Base-by-base conservation (phyloP, 495 filamentous ascomycete species). In the Penicillium turbatum region DNA sequence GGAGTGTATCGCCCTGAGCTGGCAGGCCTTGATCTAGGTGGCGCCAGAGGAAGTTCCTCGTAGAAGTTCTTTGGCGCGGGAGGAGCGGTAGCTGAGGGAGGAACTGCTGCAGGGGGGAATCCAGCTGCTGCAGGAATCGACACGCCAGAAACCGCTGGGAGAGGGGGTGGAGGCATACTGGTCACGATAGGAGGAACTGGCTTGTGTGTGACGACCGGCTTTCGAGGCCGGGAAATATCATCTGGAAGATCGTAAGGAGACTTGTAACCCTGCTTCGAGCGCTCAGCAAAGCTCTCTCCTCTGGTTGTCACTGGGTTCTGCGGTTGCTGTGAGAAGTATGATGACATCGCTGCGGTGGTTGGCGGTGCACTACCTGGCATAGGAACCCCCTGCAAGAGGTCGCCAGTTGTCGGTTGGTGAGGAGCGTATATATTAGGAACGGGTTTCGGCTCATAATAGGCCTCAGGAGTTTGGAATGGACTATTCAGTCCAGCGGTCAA, bases 221-320 rank as follows among this genome's bases (percentile, higher is more conserved):
- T 72, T 70, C 81, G 79, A 27, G 86, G 86, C 48, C 82, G 82
- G 15, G 85, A 78, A 13, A 97, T 78, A 42, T 96, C 92, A 71
- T 95, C 89, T 2, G 93, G 93, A 4, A 98, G 79, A 68, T 98
- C 93, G 59, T 96, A 98, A 4, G 93, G 93, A 21, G 91, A 96
- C 29, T 83, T 79, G 65, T 97, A 98, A 9, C 92, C 92, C 37
- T 90, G 85, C 67, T 95, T 97, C 7, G 88, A 73, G 57, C 91
- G 92, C 63, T 90, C 86, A 5, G 82, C 88, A 67, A 95, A 98
- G 64, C 92, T 97, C 80, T 87, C 57, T 61, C 78, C 63, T 67
- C 70, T 64, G 61, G 61, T 55, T 57, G 74, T 40, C 48, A 75
- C 71, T 61, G 59, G 70, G 52, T 63, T 65, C 11, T 60, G 48